Base-by-base conservation (phyloP, 768 basidiomycete species). In the Gyrodon lividus region DNA sequence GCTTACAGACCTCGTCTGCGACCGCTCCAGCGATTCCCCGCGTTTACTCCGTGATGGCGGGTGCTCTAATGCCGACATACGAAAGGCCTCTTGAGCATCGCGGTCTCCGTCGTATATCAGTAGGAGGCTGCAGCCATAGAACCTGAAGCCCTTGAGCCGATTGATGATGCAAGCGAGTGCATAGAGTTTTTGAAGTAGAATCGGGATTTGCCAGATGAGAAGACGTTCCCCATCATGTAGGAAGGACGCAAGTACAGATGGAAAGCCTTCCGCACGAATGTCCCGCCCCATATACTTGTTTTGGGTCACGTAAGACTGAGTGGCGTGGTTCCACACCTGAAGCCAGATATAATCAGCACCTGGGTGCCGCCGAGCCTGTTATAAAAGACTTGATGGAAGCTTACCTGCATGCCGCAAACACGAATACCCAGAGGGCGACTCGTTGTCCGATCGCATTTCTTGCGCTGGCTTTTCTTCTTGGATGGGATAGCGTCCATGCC, bases 381-480 rank as follows among this genome's bases (percentile, higher is more conserved):
- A 23, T 42, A 51, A 48, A 19, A 39, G 42, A 38, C 38, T 40
- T 6, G 19, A 44, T 6, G 9, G 10, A 38, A 48, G 70, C 88
- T 73, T 62, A 95, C 96, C 86, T 99, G 97, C 94, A 98, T 98
- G 5, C 97, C 97, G 68, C 97, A 99, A 48, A 98, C 84, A 57
- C 97, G 80, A 17, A 96, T 91, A 4, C 97, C 97, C 40, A 98
- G 72, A 13, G 84, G 80, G 58, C 91, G 77, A 68, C 94, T 98
- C 19, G 97, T 98, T 46, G 97, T 98, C 48, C 88, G 79, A 65
- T 97, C 94, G 66, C 97, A 98, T 72, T 99, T 99, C 73, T 97
- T 97, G 48, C 95, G 83, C 74, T 99, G 97, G 65, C 95, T 98
- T 75, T 89, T 94, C 81, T 97, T 98, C 76, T 99, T 99, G 46